phyloP scores from a whole-genome alignment of 176 grass and related monocot species.

The Carex myosuroides region DNA sequence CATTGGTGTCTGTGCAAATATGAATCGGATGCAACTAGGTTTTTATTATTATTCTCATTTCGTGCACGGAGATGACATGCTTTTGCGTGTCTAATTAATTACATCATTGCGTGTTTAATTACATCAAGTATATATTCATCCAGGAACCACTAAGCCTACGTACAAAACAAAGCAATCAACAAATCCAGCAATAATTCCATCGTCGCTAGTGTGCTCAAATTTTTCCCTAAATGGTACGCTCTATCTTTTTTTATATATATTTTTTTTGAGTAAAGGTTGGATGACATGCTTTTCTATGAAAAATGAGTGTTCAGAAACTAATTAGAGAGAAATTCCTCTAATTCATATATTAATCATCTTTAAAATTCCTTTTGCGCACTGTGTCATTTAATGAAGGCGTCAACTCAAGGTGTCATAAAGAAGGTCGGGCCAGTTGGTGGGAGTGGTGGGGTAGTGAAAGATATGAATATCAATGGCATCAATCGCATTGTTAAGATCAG shows the following conservation, averaged over 20 bases:
- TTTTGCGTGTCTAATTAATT: too few species aligned
- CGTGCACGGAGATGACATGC: too few species aligned
- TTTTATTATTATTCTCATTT: too few species aligned
- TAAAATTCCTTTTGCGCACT: not conserved
- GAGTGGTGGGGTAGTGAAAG: slow-evolving; percentile 18
- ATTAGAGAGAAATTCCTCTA: not conserved
- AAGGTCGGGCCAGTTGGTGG: slow-evolving; percentile 31
- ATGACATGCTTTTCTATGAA: not conserved
- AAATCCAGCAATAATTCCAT: not conserved
- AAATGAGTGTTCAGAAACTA: too few species aligned
- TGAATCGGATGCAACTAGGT: too few species aligned
- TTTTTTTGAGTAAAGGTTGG: too few species aligned
- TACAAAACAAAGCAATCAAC: not conserved
- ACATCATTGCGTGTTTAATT: too few species aligned
- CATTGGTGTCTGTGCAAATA: too few species aligned
- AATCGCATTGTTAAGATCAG: slow-evolving; percentile 35
- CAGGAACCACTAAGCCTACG: too few species aligned
- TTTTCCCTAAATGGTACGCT: not conserved
- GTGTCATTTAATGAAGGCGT: not conserved
- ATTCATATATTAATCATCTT: not conserved
- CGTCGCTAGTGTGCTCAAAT: not conserved
- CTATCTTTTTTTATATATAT: not conserved
- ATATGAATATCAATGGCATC: slow-evolving; percentile 39
- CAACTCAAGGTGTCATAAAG: not conserved
- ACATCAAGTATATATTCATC: too few species aligned